Conservation (phyloP, 768 basidiomycete genomes). For the Daedalea quercina region DNA sequence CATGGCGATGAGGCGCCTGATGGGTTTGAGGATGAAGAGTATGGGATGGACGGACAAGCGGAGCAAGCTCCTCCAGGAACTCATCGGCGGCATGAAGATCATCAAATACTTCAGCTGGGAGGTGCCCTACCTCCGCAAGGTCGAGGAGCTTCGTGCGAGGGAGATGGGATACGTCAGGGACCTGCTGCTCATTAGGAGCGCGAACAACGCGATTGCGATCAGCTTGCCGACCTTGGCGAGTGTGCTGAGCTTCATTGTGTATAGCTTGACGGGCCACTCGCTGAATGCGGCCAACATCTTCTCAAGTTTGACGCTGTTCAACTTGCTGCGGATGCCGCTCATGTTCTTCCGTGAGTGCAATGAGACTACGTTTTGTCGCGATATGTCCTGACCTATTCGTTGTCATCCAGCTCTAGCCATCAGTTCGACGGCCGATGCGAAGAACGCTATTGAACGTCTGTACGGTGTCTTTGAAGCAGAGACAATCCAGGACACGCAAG, state of each 20-base stretch:
- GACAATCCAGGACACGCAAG: constrained; percentile 49
- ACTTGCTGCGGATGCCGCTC: constrained; percentile 72
- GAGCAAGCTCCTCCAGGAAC: constrained; percentile 83
- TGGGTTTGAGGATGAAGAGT: constrained; percentile 58
- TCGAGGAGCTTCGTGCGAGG: constrained; percentile 59
- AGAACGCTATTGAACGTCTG: constrained; percentile 73
- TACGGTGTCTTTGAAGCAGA: constrained; percentile 83
- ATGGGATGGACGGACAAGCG: constrained; percentile 92
- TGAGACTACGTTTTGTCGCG: neutral
- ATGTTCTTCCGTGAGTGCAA: constrained; percentile 54
- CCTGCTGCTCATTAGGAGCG: constrained; percentile 59
- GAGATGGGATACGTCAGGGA: constrained; percentile 73
- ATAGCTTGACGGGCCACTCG: constrained; percentile 62
- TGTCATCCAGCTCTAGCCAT: constrained; percentile 49
- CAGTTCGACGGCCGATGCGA: constrained; percentile 77
- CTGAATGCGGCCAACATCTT: constrained; percentile 73
- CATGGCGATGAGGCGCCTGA: constrained; percentile 64
- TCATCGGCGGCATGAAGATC: constrained; percentile 83
- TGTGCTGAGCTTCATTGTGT: constrained; percentile 71
- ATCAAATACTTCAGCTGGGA: constrained; percentile 95
- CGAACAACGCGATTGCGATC: constrained; percentile 60
- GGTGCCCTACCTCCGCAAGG: constrained; percentile 65
- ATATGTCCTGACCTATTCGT: constrained; percentile 1
- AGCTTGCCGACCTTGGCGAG: constrained; percentile 75
- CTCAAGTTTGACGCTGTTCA: constrained; percentile 81